Conservation (phyloP, 345 rosid species). For the Syzygium jambos region DNA sequence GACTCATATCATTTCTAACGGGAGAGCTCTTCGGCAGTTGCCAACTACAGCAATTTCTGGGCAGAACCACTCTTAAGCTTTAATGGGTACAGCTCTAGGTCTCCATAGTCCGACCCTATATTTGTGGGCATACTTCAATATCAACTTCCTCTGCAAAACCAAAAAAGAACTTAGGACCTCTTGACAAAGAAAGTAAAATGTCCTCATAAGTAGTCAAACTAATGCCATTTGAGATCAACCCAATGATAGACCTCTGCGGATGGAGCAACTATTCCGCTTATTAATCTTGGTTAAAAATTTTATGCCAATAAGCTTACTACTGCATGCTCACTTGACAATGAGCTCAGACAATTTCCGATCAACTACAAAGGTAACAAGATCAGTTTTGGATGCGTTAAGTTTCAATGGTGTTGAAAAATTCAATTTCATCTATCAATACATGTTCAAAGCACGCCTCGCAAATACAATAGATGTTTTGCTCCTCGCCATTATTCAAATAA, state of each 20-base stretch:
- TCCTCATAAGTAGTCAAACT: not conserved
- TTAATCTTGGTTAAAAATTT: not conserved
- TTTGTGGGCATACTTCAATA: constrained; percentile 62
- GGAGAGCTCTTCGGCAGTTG: not conserved
- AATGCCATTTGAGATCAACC: not conserved
- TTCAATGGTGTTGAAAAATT: not conserved
- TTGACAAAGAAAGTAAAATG: not conserved
- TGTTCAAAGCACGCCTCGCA: not conserved
- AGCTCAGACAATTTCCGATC: not conserved
- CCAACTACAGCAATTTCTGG: not conserved
- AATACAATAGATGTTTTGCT: not conserved
- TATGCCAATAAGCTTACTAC: not conserved
- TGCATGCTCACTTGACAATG: not conserved
- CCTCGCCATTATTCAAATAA: not conserved
- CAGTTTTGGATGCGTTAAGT: not conserved
- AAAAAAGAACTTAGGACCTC: not conserved
- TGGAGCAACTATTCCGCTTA: not conserved
- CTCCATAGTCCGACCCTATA: constrained; percentile 80
- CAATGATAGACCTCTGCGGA: not conserved
- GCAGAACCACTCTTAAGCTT: constrained; percentile 15
- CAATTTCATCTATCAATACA: not conserved
- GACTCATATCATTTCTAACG: not conserved
- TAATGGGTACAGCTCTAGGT: constrained; percentile 45
- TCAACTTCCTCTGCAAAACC: constrained; percentile 77
- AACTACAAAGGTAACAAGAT: not conserved